Evolutionary conservation across 306 rosid species (phyloP).

Genomic region (Malus sieversii): DNA sequence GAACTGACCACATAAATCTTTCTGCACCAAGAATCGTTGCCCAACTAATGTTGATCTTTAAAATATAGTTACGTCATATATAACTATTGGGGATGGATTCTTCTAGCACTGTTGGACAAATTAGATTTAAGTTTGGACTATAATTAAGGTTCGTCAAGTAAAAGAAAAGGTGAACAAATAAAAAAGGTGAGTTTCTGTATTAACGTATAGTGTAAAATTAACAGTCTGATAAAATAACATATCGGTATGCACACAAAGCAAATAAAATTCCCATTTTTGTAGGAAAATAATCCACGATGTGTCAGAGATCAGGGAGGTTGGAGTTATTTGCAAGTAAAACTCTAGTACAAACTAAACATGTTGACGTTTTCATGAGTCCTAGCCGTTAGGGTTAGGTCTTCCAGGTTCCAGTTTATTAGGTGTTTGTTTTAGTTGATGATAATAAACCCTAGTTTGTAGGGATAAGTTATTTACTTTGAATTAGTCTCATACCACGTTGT

Average conservation of each 20-base stretch:
- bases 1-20: not conserved
- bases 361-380: too few species aligned
- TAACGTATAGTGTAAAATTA: too few species aligned
- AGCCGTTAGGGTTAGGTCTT: too few species aligned
- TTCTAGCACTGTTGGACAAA: not conserved
- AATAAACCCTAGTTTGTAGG: too few species aligned
- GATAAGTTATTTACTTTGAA: too few species aligned
- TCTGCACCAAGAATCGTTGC: not conserved
- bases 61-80: not conserved
- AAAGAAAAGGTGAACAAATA: not conserved
- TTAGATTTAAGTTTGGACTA: not conserved
- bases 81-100: not conserved
- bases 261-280: not conserved
- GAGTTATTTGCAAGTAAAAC: not conserved
- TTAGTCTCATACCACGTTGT: too few species aligned
- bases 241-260: too few species aligned
- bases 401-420: too few species aligned
- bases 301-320: not conserved
- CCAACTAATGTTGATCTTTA: not conserved
- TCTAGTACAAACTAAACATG: not conserved
- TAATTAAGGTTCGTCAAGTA: not conserved
- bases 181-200: not conserved
- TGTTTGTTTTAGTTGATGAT: too few species aligned
- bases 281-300: not conserved
- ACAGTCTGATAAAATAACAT: too few species aligned